These are phyloP conservation scores for Hericium erinaceus DNA, from an alignment of 768 basidiomycete genomes.

Conservation along the genomic window DNA sequence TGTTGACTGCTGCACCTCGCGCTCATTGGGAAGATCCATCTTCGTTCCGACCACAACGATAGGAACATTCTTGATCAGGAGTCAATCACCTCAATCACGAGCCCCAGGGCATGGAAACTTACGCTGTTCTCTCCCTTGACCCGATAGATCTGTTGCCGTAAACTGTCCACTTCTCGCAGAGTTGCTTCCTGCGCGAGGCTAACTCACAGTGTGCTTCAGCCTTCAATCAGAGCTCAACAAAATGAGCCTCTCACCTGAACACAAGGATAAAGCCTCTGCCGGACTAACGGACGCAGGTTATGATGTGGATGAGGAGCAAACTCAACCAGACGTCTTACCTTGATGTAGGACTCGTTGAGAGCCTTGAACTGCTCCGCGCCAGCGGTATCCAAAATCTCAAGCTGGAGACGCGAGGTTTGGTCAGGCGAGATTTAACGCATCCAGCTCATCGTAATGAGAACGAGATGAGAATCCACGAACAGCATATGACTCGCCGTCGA, in stretches of 20 bases:
- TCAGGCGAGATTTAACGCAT: neutral
- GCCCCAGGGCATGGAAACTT: constrained; percentile 11
- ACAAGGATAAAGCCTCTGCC: constrained; percentile 77
- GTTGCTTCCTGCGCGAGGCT: constrained; percentile 79
- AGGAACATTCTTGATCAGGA: constrained; percentile 43
- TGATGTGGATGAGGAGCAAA: neutral
- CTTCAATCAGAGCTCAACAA: neutral
- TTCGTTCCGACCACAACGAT: constrained; percentile 86
- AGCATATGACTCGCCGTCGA: constrained; percentile 54
- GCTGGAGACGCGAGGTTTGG: constrained; percentile 28
- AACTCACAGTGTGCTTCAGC: neutral
- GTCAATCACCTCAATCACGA: neutral
- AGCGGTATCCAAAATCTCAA: constrained; percentile 77
- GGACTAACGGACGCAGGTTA: constrained; percentile 29
- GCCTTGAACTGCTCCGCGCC: constrained; percentile 82
- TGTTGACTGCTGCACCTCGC: constrained; percentile 59
- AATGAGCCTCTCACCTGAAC: constrained; percentile 45
- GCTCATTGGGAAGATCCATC: constrained; percentile 69
- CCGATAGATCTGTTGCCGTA: constrained; percentile 74
- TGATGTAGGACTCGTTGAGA: constrained; percentile 74
- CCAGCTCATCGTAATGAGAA: neutral
- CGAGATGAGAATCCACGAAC: constrained; percentile 31
- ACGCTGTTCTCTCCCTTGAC: constrained; percentile 67
- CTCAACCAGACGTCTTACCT: constrained; percentile 33
- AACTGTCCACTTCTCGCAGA: constrained; percentile 67